These are phyloP conservation scores for Polyporus tsugae DNA, from an alignment of 1,284 basidiomycete species.

Conservation along the genomic window DNA sequence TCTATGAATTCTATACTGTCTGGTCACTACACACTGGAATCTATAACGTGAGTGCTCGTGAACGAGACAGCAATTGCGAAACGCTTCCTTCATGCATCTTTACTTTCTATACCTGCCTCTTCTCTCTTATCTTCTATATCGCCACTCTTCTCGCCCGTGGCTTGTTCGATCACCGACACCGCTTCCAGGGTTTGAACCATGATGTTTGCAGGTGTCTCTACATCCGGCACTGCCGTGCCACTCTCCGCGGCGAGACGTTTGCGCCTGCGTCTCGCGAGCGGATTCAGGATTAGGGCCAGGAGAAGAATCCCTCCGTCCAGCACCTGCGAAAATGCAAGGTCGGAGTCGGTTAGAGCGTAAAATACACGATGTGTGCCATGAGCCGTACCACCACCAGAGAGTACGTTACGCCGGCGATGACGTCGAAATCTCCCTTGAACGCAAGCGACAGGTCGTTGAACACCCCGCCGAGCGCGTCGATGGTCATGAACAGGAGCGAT, in stretches of 20 bases:
- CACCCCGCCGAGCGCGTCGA: constrained; percentile 78
- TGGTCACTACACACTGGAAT: neutral
- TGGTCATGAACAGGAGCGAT: constrained; percentile 71
- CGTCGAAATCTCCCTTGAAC: constrained; percentile 74
- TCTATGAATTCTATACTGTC: neutral
- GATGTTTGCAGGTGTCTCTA: neutral
- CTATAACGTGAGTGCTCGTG: neutral
- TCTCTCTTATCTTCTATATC: neutral
- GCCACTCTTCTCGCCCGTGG: neutral
- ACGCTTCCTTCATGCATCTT: neutral
- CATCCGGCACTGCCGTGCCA: neutral
- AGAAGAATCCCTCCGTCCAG: constrained; percentile 68
- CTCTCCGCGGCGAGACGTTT: constrained; percentile 19
- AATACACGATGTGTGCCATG: neutral
- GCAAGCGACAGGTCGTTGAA: constrained; percentile 76
- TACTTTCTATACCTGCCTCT: neutral
- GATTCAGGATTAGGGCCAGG: constrained; percentile 70
- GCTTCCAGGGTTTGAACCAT: neutral
- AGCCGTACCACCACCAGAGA: constrained; percentile 63
- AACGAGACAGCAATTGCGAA: neutral
- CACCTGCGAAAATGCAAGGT: constrained; percentile 45
- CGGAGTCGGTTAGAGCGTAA: neutral
- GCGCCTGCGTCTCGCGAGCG: constrained; percentile 40
- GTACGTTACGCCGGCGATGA: constrained; percentile 70
- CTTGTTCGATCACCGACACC: neutral